These are phyloP conservation scores for Lasiodiplodia citricola DNA, from an alignment of 2,329 filamentous ascomycete genomes.

Conservation along the genomic window DNA sequence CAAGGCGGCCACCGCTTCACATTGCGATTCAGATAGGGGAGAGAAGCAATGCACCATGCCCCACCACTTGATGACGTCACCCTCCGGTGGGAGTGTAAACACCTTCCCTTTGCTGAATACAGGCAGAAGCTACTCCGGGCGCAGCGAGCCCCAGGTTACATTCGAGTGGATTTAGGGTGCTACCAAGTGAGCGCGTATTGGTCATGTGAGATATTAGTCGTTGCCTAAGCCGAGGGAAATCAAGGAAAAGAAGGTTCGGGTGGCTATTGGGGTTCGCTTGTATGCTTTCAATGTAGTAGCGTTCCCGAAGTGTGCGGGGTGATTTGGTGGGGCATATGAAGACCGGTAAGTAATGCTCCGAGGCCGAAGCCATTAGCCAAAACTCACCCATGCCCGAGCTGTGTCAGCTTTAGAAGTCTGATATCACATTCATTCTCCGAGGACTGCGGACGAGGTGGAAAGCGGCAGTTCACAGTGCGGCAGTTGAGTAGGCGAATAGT, in stretches of 20 bases:
- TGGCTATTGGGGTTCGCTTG: neutral
- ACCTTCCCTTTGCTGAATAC: slow-evolving; percentile 2
- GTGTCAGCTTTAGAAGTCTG: neutral
- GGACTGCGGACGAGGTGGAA: no score
- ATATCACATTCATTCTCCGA: no score
- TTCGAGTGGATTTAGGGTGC: neutral
- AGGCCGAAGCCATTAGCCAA: slow-evolving; percentile 6
- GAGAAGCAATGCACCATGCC: neutral
- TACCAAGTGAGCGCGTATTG: neutral
- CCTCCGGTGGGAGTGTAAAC: slow-evolving; percentile 11
- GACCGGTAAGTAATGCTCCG: neutral
- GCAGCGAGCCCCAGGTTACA: neutral
- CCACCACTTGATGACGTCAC: slow-evolving; percentile 1
- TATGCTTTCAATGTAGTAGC: neutral
- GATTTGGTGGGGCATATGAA: slow-evolving; percentile 9
- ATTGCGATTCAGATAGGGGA: neutral
- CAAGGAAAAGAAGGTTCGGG: neutral
- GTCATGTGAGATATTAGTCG: neutral
- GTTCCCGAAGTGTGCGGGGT: slow-evolving; percentile 4
- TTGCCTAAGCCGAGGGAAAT: neutral
- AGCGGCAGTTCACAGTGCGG: no score
- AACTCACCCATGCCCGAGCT: neutral
- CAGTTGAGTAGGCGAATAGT: no score
- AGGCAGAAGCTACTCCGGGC: neutral
- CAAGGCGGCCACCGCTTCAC: neutral